A percentile compares a stretch with the other conserved stretches of the same genome.
These are phyloP conservation scores for Nemania sp. DNA, from an alignment of 2,329 filamentous ascomycete species.

Conservation along the genomic window DNA sequence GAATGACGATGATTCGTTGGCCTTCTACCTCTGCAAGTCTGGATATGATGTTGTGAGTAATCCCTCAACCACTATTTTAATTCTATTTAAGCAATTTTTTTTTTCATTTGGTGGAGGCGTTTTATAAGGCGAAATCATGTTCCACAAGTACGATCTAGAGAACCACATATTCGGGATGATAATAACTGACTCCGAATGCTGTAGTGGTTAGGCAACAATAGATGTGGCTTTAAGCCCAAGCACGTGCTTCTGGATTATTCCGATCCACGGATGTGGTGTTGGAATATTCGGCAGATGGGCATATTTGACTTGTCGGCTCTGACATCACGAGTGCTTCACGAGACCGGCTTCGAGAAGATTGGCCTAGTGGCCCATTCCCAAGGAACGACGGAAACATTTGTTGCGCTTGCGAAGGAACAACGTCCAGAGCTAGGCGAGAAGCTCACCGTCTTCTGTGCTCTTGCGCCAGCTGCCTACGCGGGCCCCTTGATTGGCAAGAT, in stretches of 20 bases:
- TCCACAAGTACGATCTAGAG: too few relatives aligned
- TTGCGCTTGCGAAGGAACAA: conserved; percentile 88
- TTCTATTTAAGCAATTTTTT: too few relatives aligned
- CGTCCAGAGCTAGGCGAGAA: conserved; percentile 81
- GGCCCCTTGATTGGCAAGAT: conserved; percentile 83
- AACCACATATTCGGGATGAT: too few relatives aligned
- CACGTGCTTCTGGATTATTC: conserved; percentile 71
- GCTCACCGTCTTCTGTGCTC: conserved; percentile 86
- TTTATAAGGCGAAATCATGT: too few relatives aligned
- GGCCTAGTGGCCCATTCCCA: conserved; percentile 88
- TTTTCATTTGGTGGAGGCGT: too few relatives aligned
- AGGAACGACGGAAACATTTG: conserved; percentile 85
- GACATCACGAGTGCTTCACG: conserved; percentile 74
- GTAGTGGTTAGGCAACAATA: conserved; percentile 86
- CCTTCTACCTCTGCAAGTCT: conserved; percentile 89
- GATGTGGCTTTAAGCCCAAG: conserved; percentile 80
- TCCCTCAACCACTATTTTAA: too few relatives aligned
- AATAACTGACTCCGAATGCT: too few relatives aligned
- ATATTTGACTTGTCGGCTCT: conserved; percentile 85
- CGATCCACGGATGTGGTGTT: conserved; percentile 94
- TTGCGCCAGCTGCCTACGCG: conserved; percentile 89
- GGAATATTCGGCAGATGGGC: conserved; percentile 95
- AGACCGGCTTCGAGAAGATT: conserved; percentile 83
- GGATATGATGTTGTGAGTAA: conserved; percentile 74
- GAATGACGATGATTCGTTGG: conserved; percentile 86